These are phyloP conservation scores for Sporothrix pallida DNA, from an alignment of 2,329 filamentous ascomycete species.

Conservation along the genomic window DNA sequence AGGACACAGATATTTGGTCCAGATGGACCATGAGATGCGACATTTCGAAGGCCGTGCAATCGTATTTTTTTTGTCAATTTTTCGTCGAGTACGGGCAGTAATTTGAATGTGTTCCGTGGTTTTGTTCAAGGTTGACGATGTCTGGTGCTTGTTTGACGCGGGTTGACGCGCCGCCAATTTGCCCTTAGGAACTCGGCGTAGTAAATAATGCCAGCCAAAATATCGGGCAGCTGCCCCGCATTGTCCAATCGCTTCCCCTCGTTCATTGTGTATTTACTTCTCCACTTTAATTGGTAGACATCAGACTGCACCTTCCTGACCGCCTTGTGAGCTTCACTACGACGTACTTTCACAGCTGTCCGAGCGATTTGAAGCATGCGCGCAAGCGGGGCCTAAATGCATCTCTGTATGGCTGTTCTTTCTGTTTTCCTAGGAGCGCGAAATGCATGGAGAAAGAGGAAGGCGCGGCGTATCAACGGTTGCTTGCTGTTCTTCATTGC, in stretches of 20 bases:
- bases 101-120: background rate
- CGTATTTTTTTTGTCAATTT: background rate
- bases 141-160: slow-evolving; percentile 17
- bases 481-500: background rate
- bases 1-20: slow-evolving; percentile 78
- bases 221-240: slow-evolving; percentile 28
- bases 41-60: slow-evolving; percentile 54
- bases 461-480: background rate
- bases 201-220: slow-evolving; percentile 18
- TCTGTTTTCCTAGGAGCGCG: background rate
- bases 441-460: background rate
- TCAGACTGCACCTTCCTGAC: background rate
- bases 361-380: slow-evolving; percentile 2
- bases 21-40: slow-evolving; percentile 72
- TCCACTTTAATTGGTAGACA: background rate
- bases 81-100: background rate
- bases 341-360: slow-evolving; percentile 8
- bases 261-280: slow-evolving; percentile 8
- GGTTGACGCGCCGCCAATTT: slow-evolving; percentile 22
- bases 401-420: background rate
- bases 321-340: slow-evolving; percentile 8
- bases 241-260: slow-evolving; percentile 28
- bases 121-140: background rate
- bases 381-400: slow-evolving; percentile 25
- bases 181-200: background rate